These are phyloP conservation scores for Trichoderma breve DNA, from an alignment of 2,329 filamentous ascomycete species.

Conservation along the genomic window DNA sequence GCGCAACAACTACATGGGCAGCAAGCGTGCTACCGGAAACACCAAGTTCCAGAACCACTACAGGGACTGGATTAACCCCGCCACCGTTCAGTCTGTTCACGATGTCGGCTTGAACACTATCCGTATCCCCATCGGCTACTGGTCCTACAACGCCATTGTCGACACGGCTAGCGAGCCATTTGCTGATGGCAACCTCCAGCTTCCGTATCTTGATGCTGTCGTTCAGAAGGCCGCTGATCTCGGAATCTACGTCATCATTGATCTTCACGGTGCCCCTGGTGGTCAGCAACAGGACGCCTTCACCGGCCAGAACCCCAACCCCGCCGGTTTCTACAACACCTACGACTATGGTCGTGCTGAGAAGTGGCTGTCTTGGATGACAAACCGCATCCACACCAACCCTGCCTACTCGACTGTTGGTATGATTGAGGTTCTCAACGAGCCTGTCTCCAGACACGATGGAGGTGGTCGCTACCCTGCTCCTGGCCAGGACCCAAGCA, in stretches of 20 bases:
- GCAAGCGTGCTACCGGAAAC: conserved; percentile 41
- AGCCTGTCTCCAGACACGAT: conserved; percentile 31
- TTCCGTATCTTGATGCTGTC: conserved; percentile 33
- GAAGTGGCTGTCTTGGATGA: conserved; percentile 55
- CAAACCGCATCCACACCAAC: conserved; percentile 50
- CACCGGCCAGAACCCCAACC: conserved; percentile 39
- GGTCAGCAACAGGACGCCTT: conserved; percentile 45
- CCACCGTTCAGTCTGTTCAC: conserved; percentile 46
- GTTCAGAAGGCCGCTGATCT: conserved; percentile 34
- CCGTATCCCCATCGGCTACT: conserved; percentile 54
- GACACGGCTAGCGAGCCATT: conserved; percentile 47
- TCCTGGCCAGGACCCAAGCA: conserved; percentile 25
- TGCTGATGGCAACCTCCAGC: conserved; percentile 34
- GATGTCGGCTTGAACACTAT: conserved; percentile 55
- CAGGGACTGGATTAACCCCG: conserved; percentile 29
- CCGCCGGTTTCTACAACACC: conserved; percentile 53
- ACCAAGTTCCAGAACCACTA: conserved; percentile 48
- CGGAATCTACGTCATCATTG: conserved; percentile 34
- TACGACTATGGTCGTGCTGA: conserved; percentile 56
- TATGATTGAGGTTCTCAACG: conserved; percentile 58
- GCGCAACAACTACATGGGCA: conserved; percentile 26
- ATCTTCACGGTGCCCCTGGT: conserved; percentile 46
- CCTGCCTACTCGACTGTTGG: conserved; percentile 54
- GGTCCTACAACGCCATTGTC: conserved; percentile 50
- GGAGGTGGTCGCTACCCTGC: conserved; percentile 25